Base-by-base conservation (phyloP, 441 rosid genomes). In the Biscutella laevigata region DNA sequence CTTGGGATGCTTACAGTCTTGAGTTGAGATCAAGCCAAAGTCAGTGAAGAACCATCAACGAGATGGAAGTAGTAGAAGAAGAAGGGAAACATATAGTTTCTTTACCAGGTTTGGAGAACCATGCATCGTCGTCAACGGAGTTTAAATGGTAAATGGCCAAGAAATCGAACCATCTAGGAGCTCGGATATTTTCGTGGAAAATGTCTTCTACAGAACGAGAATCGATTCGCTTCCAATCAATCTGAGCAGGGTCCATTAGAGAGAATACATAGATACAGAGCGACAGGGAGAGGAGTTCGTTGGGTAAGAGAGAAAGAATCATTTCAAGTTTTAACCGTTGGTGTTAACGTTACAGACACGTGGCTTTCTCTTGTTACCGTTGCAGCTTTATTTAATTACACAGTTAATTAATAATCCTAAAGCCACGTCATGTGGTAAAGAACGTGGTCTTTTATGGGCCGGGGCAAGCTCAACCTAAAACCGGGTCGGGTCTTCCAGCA, bases 141-240 rank as follows among this genome's bases (percentile, higher is more conserved):
- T 59, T 57, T 11, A 59, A 38, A 8, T 67, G 62, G 35, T 41
- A 57, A 0, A 68, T 65, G 4, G 76, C 58, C 71, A 69, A 77
- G 81, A 91, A 77, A 72, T 88, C 94, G 48, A 80, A 75, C 88
- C 89, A 91, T 62, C 77, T 80, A 14, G 98, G 98, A 38, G 96
- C 96, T 36, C 71, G 68, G 26, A 91, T 70, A 73, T 77, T 78
- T 76, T 86, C 96, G 54, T 92, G 84, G 22, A 78, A 64, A 4
- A 55, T 64, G 52, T 86, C 95, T 65, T 83, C 86, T 0, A 72
- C 81, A 66, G 76, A 92, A 37, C 77, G 73, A 17, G 88, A 88
- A 9, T 86, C 88, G 15, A 88, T 55, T 53, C 71, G 76, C 53
- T 78, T 86, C 96, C 98, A 92, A 30, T 92, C 98, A 40, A 91